A percentile compares a stretch with the other conserved stretches of the same genome.
These are phyloP conservation scores for Aspergillus coremiiformis DNA, from an alignment of 495 filamentous ascomycete genomes.

Conservation along the genomic window DNA sequence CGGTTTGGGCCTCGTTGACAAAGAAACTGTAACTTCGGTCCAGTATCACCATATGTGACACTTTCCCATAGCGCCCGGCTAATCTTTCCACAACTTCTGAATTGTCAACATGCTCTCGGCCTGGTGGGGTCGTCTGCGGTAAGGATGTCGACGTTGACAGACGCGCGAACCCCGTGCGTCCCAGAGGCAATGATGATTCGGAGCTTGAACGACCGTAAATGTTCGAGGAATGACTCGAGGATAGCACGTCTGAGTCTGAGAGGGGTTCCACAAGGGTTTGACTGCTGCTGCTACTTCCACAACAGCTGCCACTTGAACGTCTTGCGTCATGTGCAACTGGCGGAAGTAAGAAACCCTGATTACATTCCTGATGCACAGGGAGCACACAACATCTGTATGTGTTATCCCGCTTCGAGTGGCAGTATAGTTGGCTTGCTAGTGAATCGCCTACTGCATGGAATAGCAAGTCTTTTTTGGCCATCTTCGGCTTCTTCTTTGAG, in stretches of 20 bases:
- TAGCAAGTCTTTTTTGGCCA: not conserved
- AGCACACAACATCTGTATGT: not conserved
- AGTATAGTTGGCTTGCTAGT: not conserved
- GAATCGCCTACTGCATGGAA: not conserved
- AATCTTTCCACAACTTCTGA: constrained; percentile 11
- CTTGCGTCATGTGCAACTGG: not conserved
- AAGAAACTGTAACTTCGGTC: constrained; percentile 39
- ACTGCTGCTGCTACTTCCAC: not conserved
- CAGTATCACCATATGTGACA: constrained; percentile 41
- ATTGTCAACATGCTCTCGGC: not conserved
- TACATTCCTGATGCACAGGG: not conserved
- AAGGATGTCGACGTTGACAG: not conserved
- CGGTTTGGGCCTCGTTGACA: constrained; percentile 28
- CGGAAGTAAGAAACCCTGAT: not conserved
- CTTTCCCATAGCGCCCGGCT: constrained; percentile 26
- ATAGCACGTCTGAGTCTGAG: not conserved
- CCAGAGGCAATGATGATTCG: not conserved
- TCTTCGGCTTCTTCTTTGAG: not conserved
- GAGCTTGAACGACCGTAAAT: not conserved
- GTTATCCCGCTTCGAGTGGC: not conserved
- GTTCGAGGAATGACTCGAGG: not conserved
- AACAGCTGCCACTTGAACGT: not conserved
- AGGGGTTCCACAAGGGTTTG: not conserved
- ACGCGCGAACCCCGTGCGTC: not conserved
- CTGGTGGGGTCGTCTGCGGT: not conserved